Conservation (phyloP, 768 basidiomycete genomes). For the Leucocoprinus leucothites region DNA sequence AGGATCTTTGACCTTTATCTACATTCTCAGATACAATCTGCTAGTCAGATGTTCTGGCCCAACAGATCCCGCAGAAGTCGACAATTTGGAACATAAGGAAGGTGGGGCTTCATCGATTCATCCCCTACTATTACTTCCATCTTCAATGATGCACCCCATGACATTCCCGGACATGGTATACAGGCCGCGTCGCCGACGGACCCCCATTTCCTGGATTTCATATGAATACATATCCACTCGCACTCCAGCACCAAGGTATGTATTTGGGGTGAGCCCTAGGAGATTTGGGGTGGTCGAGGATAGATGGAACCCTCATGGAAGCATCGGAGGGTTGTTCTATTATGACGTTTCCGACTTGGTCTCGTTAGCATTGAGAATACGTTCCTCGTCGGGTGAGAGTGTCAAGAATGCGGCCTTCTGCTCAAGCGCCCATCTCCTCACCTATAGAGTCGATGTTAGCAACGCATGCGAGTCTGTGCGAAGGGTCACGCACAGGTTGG, state of each 20-base stretch:
- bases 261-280: background rate
- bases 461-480: background rate
- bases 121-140: no score
- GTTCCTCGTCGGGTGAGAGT: slow-evolving; percentile 56
- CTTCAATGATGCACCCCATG: no score
- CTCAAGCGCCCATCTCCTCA: slow-evolving; percentile 54
- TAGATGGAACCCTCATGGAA: background rate
- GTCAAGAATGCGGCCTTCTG: slow-evolving; percentile 53
- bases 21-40: no score
- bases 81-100: no score
- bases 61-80: no score
- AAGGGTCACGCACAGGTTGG: slow-evolving; percentile 48
- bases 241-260: background rate
- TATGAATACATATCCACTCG: background rate
- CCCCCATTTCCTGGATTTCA: background rate
- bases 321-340: background rate
- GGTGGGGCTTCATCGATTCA: no score
- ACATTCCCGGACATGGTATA: background rate
- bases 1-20: no score
- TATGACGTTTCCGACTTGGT: slow-evolving; percentile 4
- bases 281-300: background rate
- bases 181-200: background rate
- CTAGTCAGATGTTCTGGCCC: no score
- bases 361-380: slow-evolving; percentile 24
- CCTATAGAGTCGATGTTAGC: slow-evolving; percentile 27